Base-by-base conservation (phyloP, 257 asterid species). In the Ilex asprella region DNA sequence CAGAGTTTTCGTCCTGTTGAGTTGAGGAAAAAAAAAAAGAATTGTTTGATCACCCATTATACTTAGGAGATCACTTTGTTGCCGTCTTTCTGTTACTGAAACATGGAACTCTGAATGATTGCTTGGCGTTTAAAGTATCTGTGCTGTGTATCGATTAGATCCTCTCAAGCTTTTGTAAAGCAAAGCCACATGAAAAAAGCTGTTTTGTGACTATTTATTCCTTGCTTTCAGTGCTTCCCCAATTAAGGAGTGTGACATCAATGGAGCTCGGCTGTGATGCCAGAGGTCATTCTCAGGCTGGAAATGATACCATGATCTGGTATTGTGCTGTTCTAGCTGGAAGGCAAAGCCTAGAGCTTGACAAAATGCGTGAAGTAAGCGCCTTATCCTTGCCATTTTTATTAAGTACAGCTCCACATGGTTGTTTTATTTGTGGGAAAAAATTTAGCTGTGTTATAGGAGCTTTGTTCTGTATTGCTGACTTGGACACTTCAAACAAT, bases 281-380 rank as follows among this genome's bases (percentile, higher is more conserved):
- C 15, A 75, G 82, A 51, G 97, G 97, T 67, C 77, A 70, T 79
- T 93, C 99, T 61, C 95, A 96, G 68, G 91, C 95, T 2, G 95
- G 96, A 56, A 73, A 67, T 69, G 97, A 77, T 78, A 68, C 85
- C 66, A 86, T 68, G 82, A 67, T 87, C 67, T 93, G 99, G 99
- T 93, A 93, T 63, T 93, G 99, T 79, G 97, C 86, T 74, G 73
- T 93, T 73, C 76, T 85, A 66, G 92, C 88, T 65, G 99, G 97
- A 72, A 81, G 99, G 72, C 85, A 75, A 30, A 89, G 99, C 79
- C 85, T 75, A 44, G 97, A 93, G 78, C 95, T 93, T 69, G 85
- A 80, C 62, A 70, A 78, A 77, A 89, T 93, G 99, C 99, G 97
- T 53, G 86, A 82, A 76, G 99, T 93, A 70, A 89, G 91, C 69